Conservation (phyloP, 2,329 filamentous ascomycete genomes). For the Colletotrichum cuscutae region DNA sequence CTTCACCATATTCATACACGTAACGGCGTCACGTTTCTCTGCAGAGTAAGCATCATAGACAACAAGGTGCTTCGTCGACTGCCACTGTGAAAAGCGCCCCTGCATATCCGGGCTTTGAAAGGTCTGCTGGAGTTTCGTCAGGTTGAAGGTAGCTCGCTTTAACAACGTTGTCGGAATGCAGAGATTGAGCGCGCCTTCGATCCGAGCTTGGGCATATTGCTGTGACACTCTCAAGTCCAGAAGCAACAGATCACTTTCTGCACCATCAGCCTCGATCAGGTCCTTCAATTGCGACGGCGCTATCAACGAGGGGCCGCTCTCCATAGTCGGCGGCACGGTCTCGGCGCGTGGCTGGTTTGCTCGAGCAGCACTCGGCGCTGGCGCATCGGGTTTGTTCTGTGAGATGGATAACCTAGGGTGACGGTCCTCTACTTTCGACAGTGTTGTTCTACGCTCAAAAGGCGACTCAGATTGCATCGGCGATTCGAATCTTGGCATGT, state of each 20-base stretch:
- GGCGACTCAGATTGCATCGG: slow-evolving; percentile 46
- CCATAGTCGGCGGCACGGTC: slow-evolving; percentile 62
- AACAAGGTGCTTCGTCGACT: slow-evolving; percentile 77
- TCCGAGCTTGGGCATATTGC: slow-evolving; percentile 79
- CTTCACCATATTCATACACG: slow-evolving; percentile 87
- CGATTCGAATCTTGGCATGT: slow-evolving; percentile 55
- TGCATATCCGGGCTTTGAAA: slow-evolving; percentile 80
- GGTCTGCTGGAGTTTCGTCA: slow-evolving; percentile 87
- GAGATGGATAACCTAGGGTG: slow-evolving; percentile 67
- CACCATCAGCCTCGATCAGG: slow-evolving; percentile 57
- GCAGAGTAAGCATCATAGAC: slow-evolving; percentile 86
- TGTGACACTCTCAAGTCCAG: slow-evolving; percentile 89
- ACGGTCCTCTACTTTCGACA: slow-evolving; percentile 59
- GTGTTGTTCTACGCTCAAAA: slow-evolving; percentile 45
- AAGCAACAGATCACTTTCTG: slow-evolving; percentile 66
- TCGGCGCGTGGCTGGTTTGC: slow-evolving; percentile 51
- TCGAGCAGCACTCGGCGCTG: slow-evolving; percentile 41
- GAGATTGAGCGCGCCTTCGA: slow-evolving; percentile 85
- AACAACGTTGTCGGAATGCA: slow-evolving; percentile 95
- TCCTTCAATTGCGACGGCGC: slow-evolving; percentile 64
- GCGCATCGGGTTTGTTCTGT: slow-evolving; percentile 55
- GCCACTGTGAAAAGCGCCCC: slow-evolving; percentile 81
- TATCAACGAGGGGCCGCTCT: slow-evolving; percentile 63
- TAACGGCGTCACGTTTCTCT: slow-evolving; percentile 81
- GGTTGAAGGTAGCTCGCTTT: slow-evolving; percentile 90